Evolutionary conservation across 257 asterid species (phyloP).

Genomic region (Thymus mandschuricus): DNA sequence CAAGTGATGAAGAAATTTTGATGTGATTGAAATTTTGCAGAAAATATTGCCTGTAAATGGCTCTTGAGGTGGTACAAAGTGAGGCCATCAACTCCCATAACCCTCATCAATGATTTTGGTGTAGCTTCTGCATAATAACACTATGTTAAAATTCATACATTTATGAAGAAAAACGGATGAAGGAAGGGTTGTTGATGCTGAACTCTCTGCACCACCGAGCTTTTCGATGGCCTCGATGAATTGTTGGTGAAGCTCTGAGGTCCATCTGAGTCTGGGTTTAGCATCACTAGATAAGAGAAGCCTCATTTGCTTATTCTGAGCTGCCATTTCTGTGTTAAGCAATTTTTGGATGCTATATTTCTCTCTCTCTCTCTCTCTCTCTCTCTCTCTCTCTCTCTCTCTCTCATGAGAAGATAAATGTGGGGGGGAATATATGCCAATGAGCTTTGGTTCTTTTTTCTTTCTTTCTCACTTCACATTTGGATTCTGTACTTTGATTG

Average conservation of each 20-base stretch:
- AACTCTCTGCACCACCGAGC: constrained; percentile 88
- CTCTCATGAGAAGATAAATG: background rate
- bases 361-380: too few species aligned
- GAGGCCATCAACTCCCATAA: constrained; percentile 82
- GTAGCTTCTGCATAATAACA: constrained; percentile 68
- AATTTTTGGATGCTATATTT: too few species aligned
- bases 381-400: too few species aligned
- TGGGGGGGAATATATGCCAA: constrained; percentile 71
- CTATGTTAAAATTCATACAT: background rate
- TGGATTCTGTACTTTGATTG: constrained; percentile 43
- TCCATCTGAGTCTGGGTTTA: constrained; percentile 86
- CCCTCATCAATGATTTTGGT: constrained; percentile 89
- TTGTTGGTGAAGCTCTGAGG: constrained; percentile 72
- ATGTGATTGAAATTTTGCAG: background rate
- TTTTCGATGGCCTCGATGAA: constrained; percentile 64
- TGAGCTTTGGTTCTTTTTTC: constrained; percentile 48
- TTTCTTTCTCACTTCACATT: constrained; percentile 54
- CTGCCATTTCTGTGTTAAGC: constrained; percentile 37
- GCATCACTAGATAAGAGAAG: constrained; percentile 78
- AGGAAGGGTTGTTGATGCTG: constrained; percentile 31
- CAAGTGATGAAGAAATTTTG: background rate
- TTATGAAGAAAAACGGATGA: background rate
- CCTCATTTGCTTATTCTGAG: constrained; percentile 52
- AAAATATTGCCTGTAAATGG: constrained; percentile 72
- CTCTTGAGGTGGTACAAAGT: constrained; percentile 94